Conservation (phyloP, 2,329 filamentous ascomycete species). For the Cladophialophora carrionii region DNA sequence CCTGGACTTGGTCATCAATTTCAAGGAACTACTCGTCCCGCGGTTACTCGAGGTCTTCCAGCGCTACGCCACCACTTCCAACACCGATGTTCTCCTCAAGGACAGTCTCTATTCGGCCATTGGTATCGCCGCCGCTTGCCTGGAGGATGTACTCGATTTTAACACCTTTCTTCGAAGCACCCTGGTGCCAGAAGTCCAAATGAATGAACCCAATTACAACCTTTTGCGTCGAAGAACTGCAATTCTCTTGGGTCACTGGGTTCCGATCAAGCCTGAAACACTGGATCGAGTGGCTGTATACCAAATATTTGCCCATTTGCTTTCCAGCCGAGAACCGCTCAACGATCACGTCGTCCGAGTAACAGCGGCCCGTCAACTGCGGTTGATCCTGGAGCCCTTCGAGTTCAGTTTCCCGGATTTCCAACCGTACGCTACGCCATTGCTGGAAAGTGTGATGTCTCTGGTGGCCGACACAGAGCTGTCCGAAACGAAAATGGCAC, state of each 20-base stretch:
- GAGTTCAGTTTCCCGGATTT: conserved; percentile 76
- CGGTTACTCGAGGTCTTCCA: conserved; percentile 83
- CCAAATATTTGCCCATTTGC: conserved; percentile 83
- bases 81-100: conserved; percentile 76
- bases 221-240: conserved; percentile 84
- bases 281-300: conserved; percentile 74
- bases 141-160: conserved; percentile 79
- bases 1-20: conserved; percentile 85
- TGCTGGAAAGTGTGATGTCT: conserved; percentile 72
- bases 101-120: conserved; percentile 95
- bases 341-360: conserved; percentile 93
- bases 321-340: conserved; percentile 72
- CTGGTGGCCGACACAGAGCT: conserved; percentile 79
- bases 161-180: conserved; percentile 75
- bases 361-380: conserved; percentile 84
- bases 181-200: conserved; percentile 77
- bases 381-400: conserved; percentile 79
- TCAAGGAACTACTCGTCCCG: conserved; percentile 77
- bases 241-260: conserved; percentile 88
- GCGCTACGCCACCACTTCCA: conserved; percentile 68
- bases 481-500: conserved; percentile 85
- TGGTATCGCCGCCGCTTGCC: conserved; percentile 77
- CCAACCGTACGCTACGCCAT: conserved; percentile 73
- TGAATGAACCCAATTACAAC: conserved; percentile 68
- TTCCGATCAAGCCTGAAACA: conserved; percentile 72